phyloP scores from a whole-genome alignment of 164 flowering plant genomes.

The Piper betle region DNA sequence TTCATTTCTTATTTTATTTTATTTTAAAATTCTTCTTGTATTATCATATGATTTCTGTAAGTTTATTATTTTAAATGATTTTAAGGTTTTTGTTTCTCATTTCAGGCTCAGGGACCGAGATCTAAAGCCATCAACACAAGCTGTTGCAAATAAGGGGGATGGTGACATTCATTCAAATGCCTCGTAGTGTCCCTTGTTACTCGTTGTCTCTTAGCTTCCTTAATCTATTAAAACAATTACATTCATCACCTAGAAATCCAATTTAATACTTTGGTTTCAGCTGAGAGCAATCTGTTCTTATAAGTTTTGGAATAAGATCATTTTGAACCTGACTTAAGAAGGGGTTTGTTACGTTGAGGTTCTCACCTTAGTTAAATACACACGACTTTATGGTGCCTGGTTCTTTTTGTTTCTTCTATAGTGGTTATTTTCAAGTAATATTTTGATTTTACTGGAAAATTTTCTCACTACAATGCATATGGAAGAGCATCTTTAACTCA shows the following conservation, averaged over 20 bases:
- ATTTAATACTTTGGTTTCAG: neutral
- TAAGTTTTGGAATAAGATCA: neutral
- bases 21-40: neutral
- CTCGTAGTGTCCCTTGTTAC: conserved; percentile 30
- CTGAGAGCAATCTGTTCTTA: neutral
- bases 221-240: neutral
- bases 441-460: too few species aligned
- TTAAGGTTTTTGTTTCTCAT: conserved; percentile 3
- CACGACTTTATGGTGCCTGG: neutral
- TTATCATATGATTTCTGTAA: neutral
- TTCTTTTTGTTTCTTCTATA: neutral
- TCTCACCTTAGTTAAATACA: conserved; percentile 1
- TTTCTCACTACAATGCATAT: too few species aligned
- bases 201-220: neutral
- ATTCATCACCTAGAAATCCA: neutral
- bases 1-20: too few species aligned
- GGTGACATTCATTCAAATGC: conserved; percentile 48
- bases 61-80: neutral
- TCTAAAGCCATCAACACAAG: conserved; percentile 15
- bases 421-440: neutral
- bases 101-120: conserved; percentile 27
- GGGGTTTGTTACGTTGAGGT: neutral
- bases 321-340: neutral
- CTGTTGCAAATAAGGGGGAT: conserved; percentile 27
- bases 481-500: too few species aligned